Evolutionary conservation across 73 alveolate species (phyloP).

Genomic region (Diophrys sp.): DNA sequence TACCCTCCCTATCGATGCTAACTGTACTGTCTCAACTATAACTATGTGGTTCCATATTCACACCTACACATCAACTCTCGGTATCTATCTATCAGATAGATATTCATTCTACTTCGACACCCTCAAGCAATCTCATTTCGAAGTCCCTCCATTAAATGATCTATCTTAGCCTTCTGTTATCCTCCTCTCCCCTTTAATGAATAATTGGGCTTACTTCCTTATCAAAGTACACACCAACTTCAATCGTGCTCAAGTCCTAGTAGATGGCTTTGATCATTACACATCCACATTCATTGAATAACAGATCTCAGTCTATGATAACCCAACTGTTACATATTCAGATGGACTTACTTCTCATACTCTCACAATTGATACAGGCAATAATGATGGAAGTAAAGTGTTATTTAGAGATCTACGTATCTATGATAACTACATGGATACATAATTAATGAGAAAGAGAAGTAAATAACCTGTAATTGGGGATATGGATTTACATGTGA

Average conservation of each 20-base stretch:
- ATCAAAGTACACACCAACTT: neutral
- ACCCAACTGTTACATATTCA: neutral
- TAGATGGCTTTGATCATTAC: neutral
- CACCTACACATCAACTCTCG: neutral
- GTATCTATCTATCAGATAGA: neutral
- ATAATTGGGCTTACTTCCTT: neutral
- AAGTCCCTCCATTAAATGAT: neutral
- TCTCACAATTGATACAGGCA: neutral
- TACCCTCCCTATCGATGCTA: neutral
- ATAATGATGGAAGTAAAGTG: neutral
- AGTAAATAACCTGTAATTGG: neutral
- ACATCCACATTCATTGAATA: neutral
- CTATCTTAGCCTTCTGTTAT: neutral
- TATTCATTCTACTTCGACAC: neutral
- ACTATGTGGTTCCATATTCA: neutral
- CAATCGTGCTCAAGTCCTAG: neutral
- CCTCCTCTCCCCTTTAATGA: neutral
- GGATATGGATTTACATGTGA: neutral
- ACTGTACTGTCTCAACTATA: neutral
- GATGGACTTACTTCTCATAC: neutral
- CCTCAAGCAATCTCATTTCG: neutral
- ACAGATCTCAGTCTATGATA: too few relatives aligned
- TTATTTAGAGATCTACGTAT: neutral
- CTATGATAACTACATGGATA: neutral
- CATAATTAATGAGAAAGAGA: neutral